Base-by-base conservation (phyloP, 108 stramenopile genomes). In the Aurantiochytrium sp. region DNA sequence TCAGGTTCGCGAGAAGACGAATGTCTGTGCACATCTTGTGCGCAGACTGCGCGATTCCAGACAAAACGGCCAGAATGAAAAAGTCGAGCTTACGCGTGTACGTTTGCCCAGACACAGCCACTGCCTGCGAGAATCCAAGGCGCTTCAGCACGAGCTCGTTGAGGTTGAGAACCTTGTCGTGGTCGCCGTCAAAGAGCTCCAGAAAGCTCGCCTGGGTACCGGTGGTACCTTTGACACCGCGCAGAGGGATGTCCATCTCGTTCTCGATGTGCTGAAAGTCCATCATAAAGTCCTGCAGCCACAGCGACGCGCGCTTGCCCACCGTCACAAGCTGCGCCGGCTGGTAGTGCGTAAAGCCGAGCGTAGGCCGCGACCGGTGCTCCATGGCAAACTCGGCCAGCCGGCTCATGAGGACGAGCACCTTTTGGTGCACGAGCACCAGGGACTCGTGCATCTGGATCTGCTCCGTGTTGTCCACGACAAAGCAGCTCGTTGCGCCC, bases 11-110 rank as follows among this genome's bases (percentile, higher is more conserved):
- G 58, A 99, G 92, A 25, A 98, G 94, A 42, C 99, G 97, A 60
- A 99, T 96, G 89, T 99, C 99, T 44, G 97, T 96, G 90, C 97
- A 97, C 99, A 99, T 98, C 90, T 98, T 98, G 94, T 98, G 97
- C 25, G 98, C 98, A 44, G 94, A 94, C 93, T 98, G 98, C 1
- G 97, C 96, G 89, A 99, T 95, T 21, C 97, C 99, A 88, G 96
- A 96, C 28, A 99, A 93, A 8, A 96, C 90, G 60, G 95, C 94
- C 72, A 99, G 89, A 51, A 97, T 92, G 93, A 93, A 89, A 91
- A 95, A 98, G 90, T 98, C 97, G 87, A 98, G 96, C 92, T 98
- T 98, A 58, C 98, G 96, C n/a, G 97, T 97, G 93, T 98, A 98
- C n/a, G 98, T 98, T 92, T 99, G 98, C 28, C 98, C 98, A 45